A percentile compares a stretch with the other conserved stretches of the same genome.
These are phyloP conservation scores for Coriaria nepalensis DNA, from an alignment of 306 rosid genomes.

Conservation along the genomic window DNA sequence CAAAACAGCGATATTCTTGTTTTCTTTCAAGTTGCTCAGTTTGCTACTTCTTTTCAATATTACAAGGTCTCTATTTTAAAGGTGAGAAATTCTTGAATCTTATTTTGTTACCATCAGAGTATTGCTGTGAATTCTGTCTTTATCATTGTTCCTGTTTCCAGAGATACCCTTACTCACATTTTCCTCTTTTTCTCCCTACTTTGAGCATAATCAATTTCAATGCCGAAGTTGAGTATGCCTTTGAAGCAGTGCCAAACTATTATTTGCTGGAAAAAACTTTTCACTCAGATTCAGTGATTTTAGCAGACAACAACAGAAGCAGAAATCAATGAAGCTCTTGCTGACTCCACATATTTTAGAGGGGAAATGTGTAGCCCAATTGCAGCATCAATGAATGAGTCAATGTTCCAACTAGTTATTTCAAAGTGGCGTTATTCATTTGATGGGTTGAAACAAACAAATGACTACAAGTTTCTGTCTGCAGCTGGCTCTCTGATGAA, in stretches of 20 bases:
- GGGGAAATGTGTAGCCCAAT: constrained; percentile 88
- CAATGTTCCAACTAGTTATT: constrained; percentile 81
- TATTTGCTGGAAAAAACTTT: constrained; percentile 6
- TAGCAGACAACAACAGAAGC: constrained; percentile 31
- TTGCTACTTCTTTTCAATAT: constrained; percentile 75
- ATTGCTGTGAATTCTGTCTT: too few species aligned
- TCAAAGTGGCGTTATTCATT: constrained; percentile 69
- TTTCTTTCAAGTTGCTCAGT: constrained; percentile 85
- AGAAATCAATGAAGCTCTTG: constrained; percentile 22
- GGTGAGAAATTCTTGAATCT: constrained; percentile 44
- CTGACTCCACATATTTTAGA: constrained; percentile 35
- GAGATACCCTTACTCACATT: too few species aligned
- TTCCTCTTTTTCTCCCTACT: too few species aligned
- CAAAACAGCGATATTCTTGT: constrained; percentile 53
- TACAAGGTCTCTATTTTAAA: constrained; percentile 46
- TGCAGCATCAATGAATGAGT: constrained; percentile 79
- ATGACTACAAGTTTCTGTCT: constrained; percentile 61
- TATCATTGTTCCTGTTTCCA: too few species aligned
- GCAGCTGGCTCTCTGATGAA: constrained; percentile 90
- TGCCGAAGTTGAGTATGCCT: too few species aligned
- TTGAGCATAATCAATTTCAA: too few species aligned
- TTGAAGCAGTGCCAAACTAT: constrained; percentile 6
- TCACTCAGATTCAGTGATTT: constrained; percentile 18
- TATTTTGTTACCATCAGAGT: too few species aligned
- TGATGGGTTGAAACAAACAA: constrained; percentile 79